phyloP scores from a whole-genome alignment of 306 rosid genomes.

The Fagus sylvatica region DNA sequence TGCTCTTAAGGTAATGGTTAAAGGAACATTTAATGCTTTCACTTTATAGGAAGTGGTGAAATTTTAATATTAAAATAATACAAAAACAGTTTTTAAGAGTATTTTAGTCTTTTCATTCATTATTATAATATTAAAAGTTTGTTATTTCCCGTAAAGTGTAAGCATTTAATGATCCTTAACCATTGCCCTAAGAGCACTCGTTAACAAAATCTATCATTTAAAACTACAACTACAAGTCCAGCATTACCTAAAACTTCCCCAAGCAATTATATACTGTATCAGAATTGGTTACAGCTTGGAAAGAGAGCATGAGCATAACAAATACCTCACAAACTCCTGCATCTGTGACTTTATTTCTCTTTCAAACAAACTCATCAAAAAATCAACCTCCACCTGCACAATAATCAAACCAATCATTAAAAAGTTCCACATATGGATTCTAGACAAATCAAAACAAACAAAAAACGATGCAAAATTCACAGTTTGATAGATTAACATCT shows the following conservation, averaged over 20 bases:
- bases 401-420: conserved; percentile 13
- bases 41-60: no score
- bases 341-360: conserved; percentile 39
- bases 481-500: neutral
- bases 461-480: neutral
- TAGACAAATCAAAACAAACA: neutral
- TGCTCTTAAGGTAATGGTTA: no score
- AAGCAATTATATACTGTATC: neutral
- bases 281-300: neutral
- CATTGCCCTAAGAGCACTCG: no score
- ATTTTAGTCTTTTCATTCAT: no score
- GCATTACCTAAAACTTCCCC: neutral
- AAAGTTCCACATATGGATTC: neutral
- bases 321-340: conserved; percentile 45
- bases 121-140: no score
- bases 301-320: neutral
- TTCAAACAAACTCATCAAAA: conserved; percentile 60
- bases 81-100: no score
- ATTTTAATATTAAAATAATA: no score
- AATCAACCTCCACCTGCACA: conserved; percentile 65
- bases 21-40: no score
- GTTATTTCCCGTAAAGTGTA: no score
- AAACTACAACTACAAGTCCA: neutral
- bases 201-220: neutral
- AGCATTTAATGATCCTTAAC: no score